A percentile compares a stretch with the other conserved stretches of the same genome.
phyloP scores from a whole-genome alignment of 176 grass and related monocot species.

The Leersia perrieri region DNA sequence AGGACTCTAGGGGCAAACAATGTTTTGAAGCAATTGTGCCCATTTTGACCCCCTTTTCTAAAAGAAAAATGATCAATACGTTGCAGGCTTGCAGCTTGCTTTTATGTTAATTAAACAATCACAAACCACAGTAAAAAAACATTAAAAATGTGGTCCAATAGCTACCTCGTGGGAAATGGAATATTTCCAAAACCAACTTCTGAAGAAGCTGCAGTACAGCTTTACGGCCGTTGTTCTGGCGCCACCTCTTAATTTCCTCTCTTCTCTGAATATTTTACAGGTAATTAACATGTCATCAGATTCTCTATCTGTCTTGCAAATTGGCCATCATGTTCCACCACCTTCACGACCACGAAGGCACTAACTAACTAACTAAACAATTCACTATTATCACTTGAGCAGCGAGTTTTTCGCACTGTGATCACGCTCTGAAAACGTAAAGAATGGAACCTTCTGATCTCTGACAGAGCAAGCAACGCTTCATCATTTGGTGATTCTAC shows the following conservation, averaged over 20 bases:
- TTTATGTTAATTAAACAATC: not conserved
- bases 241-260: not conserved
- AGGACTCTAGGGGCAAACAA: not conserved
- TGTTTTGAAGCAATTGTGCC: not conserved
- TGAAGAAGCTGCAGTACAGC: not conserved
- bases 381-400: too few species aligned
- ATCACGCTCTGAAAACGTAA: not conserved
- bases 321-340: not conserved
- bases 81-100: not conserved
- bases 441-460: slow-evolving; percentile 13
- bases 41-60: not conserved
- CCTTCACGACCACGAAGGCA: not conserved
- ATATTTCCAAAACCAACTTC: not conserved
- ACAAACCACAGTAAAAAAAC: not conserved
- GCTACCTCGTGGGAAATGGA: not conserved
- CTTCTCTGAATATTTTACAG: not conserved
- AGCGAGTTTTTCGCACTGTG: not conserved
- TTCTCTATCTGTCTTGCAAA: not conserved
- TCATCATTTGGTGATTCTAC: not conserved
- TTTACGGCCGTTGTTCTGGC: not conserved
- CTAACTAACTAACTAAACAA: slow-evolving; percentile 5
- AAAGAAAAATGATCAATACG: not conserved
- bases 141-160: not conserved
- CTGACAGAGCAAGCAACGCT: not conserved
- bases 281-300: not conserved